Evolutionary conservation across 2,329 filamentous ascomycete species (phyloP), one percentile per base, ranked within the genome.

Genomic region (Trichoderma aggressivum): DNA sequence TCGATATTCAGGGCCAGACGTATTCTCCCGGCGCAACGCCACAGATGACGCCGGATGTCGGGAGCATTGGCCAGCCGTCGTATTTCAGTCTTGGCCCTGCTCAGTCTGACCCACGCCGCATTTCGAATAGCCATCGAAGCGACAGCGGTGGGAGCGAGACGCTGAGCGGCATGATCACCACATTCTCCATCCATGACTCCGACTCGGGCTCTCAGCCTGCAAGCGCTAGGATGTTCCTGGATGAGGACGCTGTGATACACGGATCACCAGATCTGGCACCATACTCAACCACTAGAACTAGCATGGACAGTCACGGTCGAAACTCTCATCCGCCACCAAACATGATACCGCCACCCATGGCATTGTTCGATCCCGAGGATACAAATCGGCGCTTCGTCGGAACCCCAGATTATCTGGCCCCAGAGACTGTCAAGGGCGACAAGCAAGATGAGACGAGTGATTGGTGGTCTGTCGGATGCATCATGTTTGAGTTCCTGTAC

Each of bases 401-500:
- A 36, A 99, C 96, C 0, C 96, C 96, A 0, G 96, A 99, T 80
- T 99, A 99, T 79, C 87, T 99, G 16, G 96, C 96, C 0, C 96
- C 96, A 0, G 97, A 99, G 79, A 99, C 97, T 0, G 97, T 99
- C 78, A 94, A 94, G 74, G 96, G 97, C 63, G 90, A 94, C 75
- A 94, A 95, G 2, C 96, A 99, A 80, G 96, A 99, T 78, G 95
- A 98, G 80, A 96, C 95, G 75, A 98, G 96, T 79, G 96, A 99
- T 89, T 99, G 96, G 96, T 99, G 96, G 96, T 98, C 96, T 26
- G 87, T 99, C n/a, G 96, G 96, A 1, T 99, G 97, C 80, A 98
- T 99, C 76, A 84, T 98, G 81, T 99, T 98, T 77, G 96, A 99
- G 78, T 98, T 97, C 75, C 84, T 99, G 3, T 98, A 93, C 78